Evolutionary conservation across 1,284 basidiomycete species (phyloP).

Genomic region (Kwoniella shivajii): DNA sequence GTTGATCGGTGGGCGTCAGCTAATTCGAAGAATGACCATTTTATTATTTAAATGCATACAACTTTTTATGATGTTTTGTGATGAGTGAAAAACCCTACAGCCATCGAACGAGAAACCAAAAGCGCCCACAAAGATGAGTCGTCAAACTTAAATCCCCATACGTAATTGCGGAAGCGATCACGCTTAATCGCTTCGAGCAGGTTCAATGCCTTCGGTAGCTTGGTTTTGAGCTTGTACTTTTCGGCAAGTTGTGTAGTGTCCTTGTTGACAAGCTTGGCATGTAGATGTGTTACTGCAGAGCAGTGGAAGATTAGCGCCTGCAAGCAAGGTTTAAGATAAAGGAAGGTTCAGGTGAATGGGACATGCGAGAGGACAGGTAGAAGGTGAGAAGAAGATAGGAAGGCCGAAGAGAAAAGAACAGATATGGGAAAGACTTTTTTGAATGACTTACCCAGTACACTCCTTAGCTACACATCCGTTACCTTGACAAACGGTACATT

Average conservation of each 20-base stretch:
- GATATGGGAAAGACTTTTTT: too few species aligned
- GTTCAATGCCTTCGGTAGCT: slow-evolving; percentile 43
- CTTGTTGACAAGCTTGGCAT: slow-evolving; percentile 46
- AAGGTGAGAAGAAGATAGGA: background rate
- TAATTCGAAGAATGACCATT: too few species aligned
- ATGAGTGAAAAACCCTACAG: background rate
- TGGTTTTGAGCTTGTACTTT: slow-evolving; percentile 37
- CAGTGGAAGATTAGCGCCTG: background rate
- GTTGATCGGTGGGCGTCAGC: too few species aligned
- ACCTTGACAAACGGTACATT: slow-evolving; percentile 45
- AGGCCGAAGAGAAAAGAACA: background rate
- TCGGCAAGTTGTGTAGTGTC: slow-evolving; percentile 43
- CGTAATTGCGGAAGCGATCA: too few species aligned
- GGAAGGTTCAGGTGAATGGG: background rate
- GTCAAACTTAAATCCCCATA: too few species aligned
- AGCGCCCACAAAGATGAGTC: too few species aligned
- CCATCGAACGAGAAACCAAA: background rate
- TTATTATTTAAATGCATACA: slow-evolving; percentile 1
- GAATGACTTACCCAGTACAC: slow-evolving; percentile 49
- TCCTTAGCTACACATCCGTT: slow-evolving; percentile 45
- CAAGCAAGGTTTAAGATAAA: background rate
- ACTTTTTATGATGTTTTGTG: background rate
- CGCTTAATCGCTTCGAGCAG: background rate
- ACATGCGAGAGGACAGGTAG: background rate
- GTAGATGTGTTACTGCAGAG: slow-evolving; percentile 38